These are phyloP conservation scores for Lanmaoa rubissima DNA, from an alignment of 768 basidiomycete genomes.

Conservation along the genomic window DNA sequence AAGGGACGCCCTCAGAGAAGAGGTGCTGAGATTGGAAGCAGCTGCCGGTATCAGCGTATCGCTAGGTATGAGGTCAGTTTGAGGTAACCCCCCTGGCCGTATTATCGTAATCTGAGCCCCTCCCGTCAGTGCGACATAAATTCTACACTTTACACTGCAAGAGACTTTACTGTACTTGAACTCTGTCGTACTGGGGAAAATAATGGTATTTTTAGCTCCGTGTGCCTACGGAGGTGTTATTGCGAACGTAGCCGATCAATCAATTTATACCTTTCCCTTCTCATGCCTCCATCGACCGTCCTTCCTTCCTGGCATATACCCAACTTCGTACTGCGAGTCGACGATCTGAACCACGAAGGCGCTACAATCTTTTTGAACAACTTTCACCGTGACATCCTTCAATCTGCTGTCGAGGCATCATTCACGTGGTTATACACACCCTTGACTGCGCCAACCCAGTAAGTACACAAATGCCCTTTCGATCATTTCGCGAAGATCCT, in stretches of 20 bases:
- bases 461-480: slow-evolving; percentile 21
- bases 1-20: slow-evolving; percentile 62
- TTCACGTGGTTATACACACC: slow-evolving; percentile 43
- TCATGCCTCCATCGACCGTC: slow-evolving; percentile 23
- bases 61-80: slow-evolving; percentile 14
- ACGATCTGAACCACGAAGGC: slow-evolving; percentile 60
- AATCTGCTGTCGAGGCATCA: slow-evolving; percentile 39
- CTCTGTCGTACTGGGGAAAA: not conserved
- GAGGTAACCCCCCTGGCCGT: not conserved
- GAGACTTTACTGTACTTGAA: not conserved
- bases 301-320: slow-evolving; percentile 53
- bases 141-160: not conserved
- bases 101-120: not conserved
- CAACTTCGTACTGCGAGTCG: slow-evolving; percentile 51
- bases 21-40: slow-evolving; percentile 66
- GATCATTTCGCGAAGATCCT: not conserved
- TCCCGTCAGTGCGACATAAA: not conserved
- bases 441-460: slow-evolving; percentile 48
- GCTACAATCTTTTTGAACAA: slow-evolving; percentile 52
- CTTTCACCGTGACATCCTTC: slow-evolving; percentile 42
- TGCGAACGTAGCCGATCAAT: slow-evolving; percentile 2
- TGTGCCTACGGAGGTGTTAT: slow-evolving; percentile 1
- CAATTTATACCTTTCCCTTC: not conserved
- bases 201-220: slow-evolving; percentile 7
- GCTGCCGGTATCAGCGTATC: slow-evolving; percentile 50